Evolutionary conservation across 345 rosid genomes (phyloP).

Genomic region (Eucalyptus sp.): DNA sequence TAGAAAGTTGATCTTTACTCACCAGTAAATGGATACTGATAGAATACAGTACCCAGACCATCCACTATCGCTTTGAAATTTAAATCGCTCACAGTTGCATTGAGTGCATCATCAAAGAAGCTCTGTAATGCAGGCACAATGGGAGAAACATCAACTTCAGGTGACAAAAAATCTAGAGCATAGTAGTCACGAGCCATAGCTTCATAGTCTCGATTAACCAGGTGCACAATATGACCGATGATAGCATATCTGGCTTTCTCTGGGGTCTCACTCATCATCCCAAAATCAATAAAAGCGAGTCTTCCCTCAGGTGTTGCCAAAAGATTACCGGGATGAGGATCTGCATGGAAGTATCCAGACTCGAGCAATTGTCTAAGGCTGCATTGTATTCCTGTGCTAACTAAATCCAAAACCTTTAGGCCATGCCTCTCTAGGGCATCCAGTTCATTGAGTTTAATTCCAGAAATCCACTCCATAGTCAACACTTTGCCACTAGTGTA

Average conservation of each 20-base stretch:
- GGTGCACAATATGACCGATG: constrained; percentile 76
- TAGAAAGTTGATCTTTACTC: neutral
- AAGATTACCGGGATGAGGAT: constrained; percentile 98
- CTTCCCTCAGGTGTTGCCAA: constrained; percentile 95
- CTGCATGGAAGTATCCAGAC: constrained; percentile 94
- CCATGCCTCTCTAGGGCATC: constrained; percentile 88
- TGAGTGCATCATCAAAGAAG: constrained; percentile 94
- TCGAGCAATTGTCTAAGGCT: constrained; percentile 90
- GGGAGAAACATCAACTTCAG: constrained; percentile 91
- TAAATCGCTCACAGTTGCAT: constrained; percentile 83
- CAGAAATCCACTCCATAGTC: constrained; percentile 98
- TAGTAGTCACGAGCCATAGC: constrained; percentile 98
- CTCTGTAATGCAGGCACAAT: constrained; percentile 77
- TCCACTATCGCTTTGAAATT: constrained; percentile 89
- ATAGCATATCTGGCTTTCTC: constrained; percentile 95
- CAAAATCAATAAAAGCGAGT: constrained; percentile 95
- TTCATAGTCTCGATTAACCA: constrained; percentile 95
- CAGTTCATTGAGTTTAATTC: constrained; percentile 74
- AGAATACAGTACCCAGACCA: constrained; percentile 87
- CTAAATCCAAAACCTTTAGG: constrained; percentile 81
- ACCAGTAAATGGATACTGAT: constrained; percentile 85
- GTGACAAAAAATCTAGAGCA: constrained; percentile 68
- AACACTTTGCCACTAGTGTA: constrained; percentile 79
- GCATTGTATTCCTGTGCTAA: constrained; percentile 87
- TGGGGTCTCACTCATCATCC: constrained; percentile 99